Evolutionary conservation across 2,329 filamentous ascomycete species (phyloP), one percentile per base, ranked within the genome.

Genomic region (Elsinoe perseae): DNA sequence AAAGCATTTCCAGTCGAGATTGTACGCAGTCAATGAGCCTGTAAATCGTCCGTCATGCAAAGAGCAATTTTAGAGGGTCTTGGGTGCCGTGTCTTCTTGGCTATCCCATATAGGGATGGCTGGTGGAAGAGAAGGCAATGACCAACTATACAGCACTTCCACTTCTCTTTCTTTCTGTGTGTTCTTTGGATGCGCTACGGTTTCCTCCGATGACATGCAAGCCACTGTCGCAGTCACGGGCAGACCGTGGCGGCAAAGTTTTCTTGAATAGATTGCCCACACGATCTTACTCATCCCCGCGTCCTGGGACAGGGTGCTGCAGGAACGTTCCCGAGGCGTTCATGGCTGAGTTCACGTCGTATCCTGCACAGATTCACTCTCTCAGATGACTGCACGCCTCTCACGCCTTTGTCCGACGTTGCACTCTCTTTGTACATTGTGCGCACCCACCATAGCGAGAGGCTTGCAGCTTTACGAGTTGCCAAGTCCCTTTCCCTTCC

Each of bases 41-140:
- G 73, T 72, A 74, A 75, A 74, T 74, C 73, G 73, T 75, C 71
- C 68, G 69, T 64, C 70, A 72, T 74, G 75, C 73, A 73, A 69
- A 75, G 73, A 75, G 58, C 59, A 65, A 73, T 56, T 16, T 43
- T 57, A 66, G 68, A 72, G 66, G 73, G 70, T 75, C 73, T 75
- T 76, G 74, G 74, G 74, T 76, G 74, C 74, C 74, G 72, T 74
- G 71, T 64, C 71, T 72, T 63, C 63, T 52, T 38, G 14, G 44
- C 40, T 63, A 43, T 66, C 62, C 50, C 61, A 58, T 56, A 58
- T 46, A 18, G 53, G 20, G 18, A 58, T 60, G 32, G 28, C 23
- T 18, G 27, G 64, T 76, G 71, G 71, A 64, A 69, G 73, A 70
- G 72, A 74, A 65, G 73, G 74, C 74, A 76, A 76, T 76, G 74